Evolutionary conservation across 352 stramenopile species (phyloP).

Genomic region (Proteromonas lacertae): DNA sequence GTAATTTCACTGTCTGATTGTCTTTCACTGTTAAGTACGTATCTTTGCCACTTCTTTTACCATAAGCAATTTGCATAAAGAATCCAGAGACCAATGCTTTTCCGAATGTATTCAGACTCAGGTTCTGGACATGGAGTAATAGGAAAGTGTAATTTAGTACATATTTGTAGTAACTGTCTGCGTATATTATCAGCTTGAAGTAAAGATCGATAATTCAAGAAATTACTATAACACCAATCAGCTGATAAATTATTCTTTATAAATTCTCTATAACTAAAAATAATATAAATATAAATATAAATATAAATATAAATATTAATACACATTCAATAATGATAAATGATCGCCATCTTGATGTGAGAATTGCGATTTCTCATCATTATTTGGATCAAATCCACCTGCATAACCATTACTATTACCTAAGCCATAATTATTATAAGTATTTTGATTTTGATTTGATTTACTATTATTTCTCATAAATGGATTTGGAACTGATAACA

Average conservation of each 20-base stretch:
- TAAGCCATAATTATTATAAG: no score
- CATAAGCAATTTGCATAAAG: slow-evolving; percentile 86
- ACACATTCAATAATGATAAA: slow-evolving; percentile 85
- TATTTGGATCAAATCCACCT: slow-evolving; percentile 47
- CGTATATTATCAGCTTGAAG: slow-evolving; percentile 63
- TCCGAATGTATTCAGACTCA: slow-evolving; percentile 63
- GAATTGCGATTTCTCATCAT: slow-evolving; percentile 87
- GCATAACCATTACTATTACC: no score
- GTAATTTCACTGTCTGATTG: slow-evolving; percentile 84
- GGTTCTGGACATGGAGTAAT: slow-evolving; percentile 49
- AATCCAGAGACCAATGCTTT: slow-evolving; percentile 66
- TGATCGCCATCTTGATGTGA: slow-evolving; percentile 75
- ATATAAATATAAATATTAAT: slow-evolving; percentile 78
- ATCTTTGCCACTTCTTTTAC: slow-evolving; percentile 48
- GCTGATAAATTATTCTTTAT: slow-evolving; percentile 43
- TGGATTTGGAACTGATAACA: slow-evolving; percentile 60
- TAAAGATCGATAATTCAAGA: slow-evolving; percentile 67
- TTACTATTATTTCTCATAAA: slow-evolving; percentile 82
- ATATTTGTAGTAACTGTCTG: slow-evolving; percentile 54
- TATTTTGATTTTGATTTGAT: slow-evolving; percentile 56
- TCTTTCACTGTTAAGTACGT: slow-evolving; percentile 98
- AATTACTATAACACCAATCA: slow-evolving; percentile 91
- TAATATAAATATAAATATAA: slow-evolving; percentile 96
- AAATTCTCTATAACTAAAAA: no score
- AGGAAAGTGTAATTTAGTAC: slow-evolving; percentile 20